Evolutionary conservation across 2,329 filamentous ascomycete genomes (phyloP).

Genomic region (Colletotrichum sojae): DNA sequence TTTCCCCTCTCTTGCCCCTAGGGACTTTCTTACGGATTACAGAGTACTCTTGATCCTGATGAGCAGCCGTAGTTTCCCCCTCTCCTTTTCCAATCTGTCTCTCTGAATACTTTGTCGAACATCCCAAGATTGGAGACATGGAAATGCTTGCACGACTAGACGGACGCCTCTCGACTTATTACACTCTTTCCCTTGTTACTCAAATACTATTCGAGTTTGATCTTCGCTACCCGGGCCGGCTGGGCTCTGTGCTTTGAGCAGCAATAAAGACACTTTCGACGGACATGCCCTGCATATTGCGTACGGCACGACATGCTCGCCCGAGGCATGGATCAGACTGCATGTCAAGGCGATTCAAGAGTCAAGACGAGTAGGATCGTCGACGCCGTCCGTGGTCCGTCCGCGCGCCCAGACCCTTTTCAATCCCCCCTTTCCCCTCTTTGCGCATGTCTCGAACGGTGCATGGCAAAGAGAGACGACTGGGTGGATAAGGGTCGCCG

Average conservation of each 20-base stretch:
- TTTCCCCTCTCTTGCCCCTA: background rate
- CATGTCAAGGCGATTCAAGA: slow-evolving; percentile 32
- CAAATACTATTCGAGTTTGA: too few species aligned
- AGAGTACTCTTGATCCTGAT: too few species aligned
- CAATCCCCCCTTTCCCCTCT: background rate
- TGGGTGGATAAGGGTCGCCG: slow-evolving; percentile 1
- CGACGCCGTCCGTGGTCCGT: slow-evolving; percentile 30
- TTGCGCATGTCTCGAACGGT: slow-evolving; percentile 31
- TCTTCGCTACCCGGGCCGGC: too few species aligned
- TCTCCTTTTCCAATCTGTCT: too few species aligned
- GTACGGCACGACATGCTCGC: slow-evolving; percentile 11
- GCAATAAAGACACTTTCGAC: background rate
- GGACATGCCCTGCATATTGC: background rate
- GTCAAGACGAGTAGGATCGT: slow-evolving; percentile 37
- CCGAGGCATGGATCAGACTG: slow-evolving; percentile 36
- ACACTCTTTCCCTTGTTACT: too few species aligned
- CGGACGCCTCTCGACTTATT: too few species aligned
- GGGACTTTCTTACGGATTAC: background rate
- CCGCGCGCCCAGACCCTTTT: slow-evolving; percentile 32
- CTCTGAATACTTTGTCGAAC: too few species aligned
- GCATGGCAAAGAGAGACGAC: slow-evolving; percentile 17
- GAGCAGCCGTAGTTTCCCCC: too few species aligned
- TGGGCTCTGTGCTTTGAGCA: too few species aligned
- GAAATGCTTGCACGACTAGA: too few species aligned
- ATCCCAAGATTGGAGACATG: too few species aligned